These are phyloP conservation scores for Blastocystis sp. DNA, from an alignment of 352 stramenopile species.

Conservation along the genomic window DNA sequence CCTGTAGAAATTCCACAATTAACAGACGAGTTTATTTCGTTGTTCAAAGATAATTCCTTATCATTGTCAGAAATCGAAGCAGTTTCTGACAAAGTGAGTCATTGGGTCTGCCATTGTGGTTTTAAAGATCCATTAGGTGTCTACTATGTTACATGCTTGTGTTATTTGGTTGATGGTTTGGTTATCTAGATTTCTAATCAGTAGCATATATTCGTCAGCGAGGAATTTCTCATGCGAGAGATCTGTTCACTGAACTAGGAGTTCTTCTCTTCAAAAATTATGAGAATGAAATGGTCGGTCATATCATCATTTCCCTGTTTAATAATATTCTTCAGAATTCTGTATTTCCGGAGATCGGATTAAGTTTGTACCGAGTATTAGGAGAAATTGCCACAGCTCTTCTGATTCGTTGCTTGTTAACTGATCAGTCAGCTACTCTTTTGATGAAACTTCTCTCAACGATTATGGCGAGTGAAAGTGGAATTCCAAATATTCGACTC, in stretches of 20 bases:
- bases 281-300: background rate
- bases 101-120: background rate
- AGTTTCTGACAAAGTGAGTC: no score
- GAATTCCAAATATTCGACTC: background rate
- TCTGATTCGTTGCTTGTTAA: background rate
- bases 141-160: background rate
- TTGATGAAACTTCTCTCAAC: background rate
- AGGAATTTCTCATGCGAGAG: background rate
- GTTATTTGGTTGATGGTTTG: background rate
- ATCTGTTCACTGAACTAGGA: background rate
- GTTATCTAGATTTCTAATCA: no score
- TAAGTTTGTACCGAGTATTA: background rate
- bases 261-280: background rate
- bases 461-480: background rate
- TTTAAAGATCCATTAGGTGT: background rate
- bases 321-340: background rate
- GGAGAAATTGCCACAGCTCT: background rate
- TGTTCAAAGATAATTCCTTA: constrained; percentile 1
- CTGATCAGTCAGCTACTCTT: background rate
- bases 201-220: no score
- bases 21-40: background rate
- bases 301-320: background rate
- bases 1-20: background rate
- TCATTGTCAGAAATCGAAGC: background rate
- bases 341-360: background rate